Conservation (phyloP, 2,329 filamentous ascomycete genomes). For the Aspergillus sp. region DNA sequence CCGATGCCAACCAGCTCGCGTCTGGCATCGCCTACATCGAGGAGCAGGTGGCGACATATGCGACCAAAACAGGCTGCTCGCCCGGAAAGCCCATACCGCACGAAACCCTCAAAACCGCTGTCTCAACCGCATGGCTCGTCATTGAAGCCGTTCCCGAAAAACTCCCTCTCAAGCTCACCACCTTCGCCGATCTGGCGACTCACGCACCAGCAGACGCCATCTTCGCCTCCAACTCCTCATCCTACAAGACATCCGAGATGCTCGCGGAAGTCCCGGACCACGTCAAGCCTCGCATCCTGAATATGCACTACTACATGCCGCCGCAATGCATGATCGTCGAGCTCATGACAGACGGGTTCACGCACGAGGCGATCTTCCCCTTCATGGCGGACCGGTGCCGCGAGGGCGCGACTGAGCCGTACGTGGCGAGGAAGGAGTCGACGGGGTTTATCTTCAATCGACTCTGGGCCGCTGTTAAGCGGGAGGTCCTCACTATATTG, state of each 20-base stretch:
- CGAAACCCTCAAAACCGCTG: neutral
- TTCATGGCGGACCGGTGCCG: neutral
- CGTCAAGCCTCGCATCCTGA: conserved; percentile 49
- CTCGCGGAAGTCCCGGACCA: neutral
- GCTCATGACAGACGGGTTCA: conserved; percentile 54
- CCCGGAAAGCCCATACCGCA: neutral
- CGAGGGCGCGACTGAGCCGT: neutral
- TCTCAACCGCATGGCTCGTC: neutral
- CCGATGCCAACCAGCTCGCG: conserved; percentile 35
- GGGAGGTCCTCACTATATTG: neutral
- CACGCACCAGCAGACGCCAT: neutral
- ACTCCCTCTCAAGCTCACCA: neutral
- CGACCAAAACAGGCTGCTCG: conserved; percentile 3
- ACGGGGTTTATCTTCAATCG: neutral
- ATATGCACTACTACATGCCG: conserved; percentile 60
- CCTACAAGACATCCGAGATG: neutral
- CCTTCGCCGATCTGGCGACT: neutral
- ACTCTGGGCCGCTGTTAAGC: neutral
- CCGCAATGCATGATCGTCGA: conserved; percentile 53
- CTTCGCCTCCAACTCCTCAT: neutral
- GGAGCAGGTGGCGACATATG: conserved; percentile 34
- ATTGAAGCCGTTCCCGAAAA: neutral
- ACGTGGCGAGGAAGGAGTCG: neutral
- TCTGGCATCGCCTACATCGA: conserved; percentile 40
- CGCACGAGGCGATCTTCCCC: neutral